These are phyloP conservation scores for Pythium monospermum DNA, from an alignment of 352 stramenopile genomes.

Conservation along the genomic window DNA sequence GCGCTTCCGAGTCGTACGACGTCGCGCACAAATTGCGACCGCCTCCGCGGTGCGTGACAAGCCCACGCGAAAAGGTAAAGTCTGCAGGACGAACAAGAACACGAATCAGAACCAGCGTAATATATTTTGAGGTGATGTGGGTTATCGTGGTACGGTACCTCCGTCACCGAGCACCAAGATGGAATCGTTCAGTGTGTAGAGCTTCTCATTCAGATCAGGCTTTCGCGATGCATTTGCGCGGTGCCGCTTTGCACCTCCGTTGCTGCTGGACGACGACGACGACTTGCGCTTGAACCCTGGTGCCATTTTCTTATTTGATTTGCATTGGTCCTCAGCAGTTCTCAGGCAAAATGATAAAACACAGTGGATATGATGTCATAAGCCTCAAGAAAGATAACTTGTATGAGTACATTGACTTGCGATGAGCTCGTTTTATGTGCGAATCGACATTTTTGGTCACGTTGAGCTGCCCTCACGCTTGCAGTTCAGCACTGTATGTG, in stretches of 20 bases:
- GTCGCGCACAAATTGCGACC: slow-evolving; percentile 61
- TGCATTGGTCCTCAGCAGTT: too few species aligned
- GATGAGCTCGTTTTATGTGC: too few species aligned
- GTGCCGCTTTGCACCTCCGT: slow-evolving; percentile 27
- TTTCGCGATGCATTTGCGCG: too few species aligned
- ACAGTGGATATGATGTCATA: too few species aligned
- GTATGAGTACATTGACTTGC: too few species aligned
- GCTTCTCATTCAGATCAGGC: slow-evolving; percentile 17
- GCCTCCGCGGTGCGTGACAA: slow-evolving; percentile 56
- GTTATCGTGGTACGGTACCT: slow-evolving; percentile 20
- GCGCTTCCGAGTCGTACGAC: slow-evolving; percentile 67
- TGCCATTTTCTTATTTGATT: slow-evolving; percentile 18
- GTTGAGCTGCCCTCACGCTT: too few species aligned
- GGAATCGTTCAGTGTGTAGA: slow-evolving; percentile 50
- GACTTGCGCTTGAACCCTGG: slow-evolving; percentile 40
- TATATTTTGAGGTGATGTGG: not conserved
- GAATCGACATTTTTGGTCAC: too few species aligned
- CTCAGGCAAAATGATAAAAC: too few species aligned
- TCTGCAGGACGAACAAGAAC: too few species aligned
- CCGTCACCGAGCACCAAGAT: slow-evolving; percentile 80
- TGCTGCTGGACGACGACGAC: slow-evolving; percentile 3
- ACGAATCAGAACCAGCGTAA: too few species aligned
- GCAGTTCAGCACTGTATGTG: too few species aligned
- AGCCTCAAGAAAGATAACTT: too few species aligned
- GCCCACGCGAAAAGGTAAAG: slow-evolving; percentile 75